Evolutionary conservation across 441 rosid genomes (phyloP).

Genomic region (Hura crepitans): DNA sequence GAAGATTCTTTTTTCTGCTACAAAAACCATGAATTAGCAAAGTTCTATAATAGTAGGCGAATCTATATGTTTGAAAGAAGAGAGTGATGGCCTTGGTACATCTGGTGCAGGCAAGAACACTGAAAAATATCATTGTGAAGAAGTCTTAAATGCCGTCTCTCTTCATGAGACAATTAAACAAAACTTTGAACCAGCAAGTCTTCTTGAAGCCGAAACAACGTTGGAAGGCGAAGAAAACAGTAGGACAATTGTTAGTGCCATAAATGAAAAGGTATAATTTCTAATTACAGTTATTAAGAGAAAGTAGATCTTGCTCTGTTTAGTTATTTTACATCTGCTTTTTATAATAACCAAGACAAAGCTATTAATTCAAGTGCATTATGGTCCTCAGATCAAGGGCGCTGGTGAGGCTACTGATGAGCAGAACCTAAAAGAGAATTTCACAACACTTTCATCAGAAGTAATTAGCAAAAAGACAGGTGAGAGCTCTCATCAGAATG

Average conservation of each 20-base stretch:
- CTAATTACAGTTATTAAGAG: not conserved
- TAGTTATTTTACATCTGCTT: not conserved
- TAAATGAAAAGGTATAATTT: conserved; percentile 23
- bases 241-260: not conserved
- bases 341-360: not conserved
- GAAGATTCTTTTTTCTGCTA: not conserved
- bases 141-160: conserved; percentile 8
- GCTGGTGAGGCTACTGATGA: conserved; percentile 7
- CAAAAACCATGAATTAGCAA: not conserved
- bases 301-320: not conserved
- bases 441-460: conserved; percentile 11
- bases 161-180: conserved; percentile 14
- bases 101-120: conserved; percentile 24
- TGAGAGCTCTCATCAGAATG: conserved; percentile 14
- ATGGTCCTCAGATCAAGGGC: conserved; percentile 16
- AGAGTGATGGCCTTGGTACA: conserved; percentile 13
- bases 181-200: conserved; percentile 12
- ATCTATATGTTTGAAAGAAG: not conserved
- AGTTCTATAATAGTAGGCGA: not conserved
- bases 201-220: conserved; percentile 17
- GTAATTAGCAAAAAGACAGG: not conserved
- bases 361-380: conserved; percentile 16
- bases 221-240: conserved; percentile 21
- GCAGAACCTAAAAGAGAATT: conserved; percentile 1
- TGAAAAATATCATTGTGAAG: conserved; percentile 8